phyloP scores from a whole-genome alignment of 1,284 basidiomycete genomes.

The Sanghuangporus sanghuang region DNA sequence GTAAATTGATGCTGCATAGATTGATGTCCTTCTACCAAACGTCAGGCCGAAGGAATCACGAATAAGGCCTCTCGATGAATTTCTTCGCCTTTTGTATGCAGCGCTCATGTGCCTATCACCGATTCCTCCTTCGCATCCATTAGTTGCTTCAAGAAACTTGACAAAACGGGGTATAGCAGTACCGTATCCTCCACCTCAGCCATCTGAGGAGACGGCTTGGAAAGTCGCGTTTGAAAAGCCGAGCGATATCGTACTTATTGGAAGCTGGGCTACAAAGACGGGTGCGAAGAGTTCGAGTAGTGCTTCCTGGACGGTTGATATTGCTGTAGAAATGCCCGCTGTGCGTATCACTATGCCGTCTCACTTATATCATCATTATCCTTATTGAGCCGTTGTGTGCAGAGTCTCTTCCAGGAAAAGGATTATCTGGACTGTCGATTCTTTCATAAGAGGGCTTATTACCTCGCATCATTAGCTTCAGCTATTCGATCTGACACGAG shows the following conservation, averaged over 20 bases:
- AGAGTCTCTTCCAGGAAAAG: slow-evolving; percentile 89
- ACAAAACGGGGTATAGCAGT: slow-evolving; percentile 48
- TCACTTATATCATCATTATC: not conserved
- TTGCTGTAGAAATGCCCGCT: slow-evolving; percentile 84
- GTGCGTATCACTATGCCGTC: slow-evolving; percentile 39
- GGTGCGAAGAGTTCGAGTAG: slow-evolving; percentile 62
- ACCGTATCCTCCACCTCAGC: slow-evolving; percentile 58
- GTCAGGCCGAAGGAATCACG: slow-evolving; percentile 64
- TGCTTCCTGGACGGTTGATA: slow-evolving; percentile 68
- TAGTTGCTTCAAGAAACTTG: slow-evolving; percentile 51
- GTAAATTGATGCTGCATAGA: slow-evolving; percentile 37
- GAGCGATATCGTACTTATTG: slow-evolving; percentile 61
- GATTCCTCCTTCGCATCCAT: slow-evolving; percentile 58
- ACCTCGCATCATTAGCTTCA: slow-evolving; percentile 77
- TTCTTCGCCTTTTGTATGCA: slow-evolving; percentile 57
- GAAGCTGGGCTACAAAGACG: slow-evolving; percentile 71
- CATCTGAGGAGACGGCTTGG: slow-evolving; percentile 72
- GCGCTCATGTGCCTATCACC: slow-evolving; percentile 55
- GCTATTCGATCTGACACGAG: slow-evolving; percentile 46
- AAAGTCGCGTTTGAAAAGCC: slow-evolving; percentile 70
- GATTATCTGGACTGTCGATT: slow-evolving; percentile 89
- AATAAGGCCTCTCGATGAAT: slow-evolving; percentile 53
- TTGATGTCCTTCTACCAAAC: slow-evolving; percentile 76
- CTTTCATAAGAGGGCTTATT: slow-evolving; percentile 92
- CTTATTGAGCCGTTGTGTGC: slow-evolving; percentile 6